Evolutionary conservation across 352 stramenopile genomes (phyloP).

Genomic region (Pythium rhizo-oryzae): DNA sequence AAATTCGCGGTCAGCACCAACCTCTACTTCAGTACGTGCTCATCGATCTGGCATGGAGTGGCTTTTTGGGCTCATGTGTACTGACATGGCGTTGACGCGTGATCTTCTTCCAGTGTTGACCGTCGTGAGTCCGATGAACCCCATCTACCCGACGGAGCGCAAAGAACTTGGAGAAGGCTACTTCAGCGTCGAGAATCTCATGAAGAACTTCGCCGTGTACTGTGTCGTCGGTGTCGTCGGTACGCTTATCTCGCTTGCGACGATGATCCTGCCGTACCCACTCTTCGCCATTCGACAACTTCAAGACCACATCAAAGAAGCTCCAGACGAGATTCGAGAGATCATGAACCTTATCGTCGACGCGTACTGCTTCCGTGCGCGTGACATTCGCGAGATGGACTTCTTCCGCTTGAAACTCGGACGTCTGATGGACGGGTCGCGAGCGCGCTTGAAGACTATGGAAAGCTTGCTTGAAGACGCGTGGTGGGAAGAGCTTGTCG

Average conservation of each 20-base stretch:
- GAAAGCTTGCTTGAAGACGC: constrained; percentile 54
- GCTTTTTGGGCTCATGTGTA: background rate
- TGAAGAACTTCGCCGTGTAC: constrained; percentile 74
- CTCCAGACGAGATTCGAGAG: constrained; percentile 63
- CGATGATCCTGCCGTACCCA: constrained; percentile 62
- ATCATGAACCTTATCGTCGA: constrained; percentile 83
- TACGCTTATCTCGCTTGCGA: constrained; percentile 63
- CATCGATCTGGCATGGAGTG: no score
- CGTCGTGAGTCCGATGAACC: constrained; percentile 71
- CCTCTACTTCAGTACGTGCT: constrained; percentile 66
- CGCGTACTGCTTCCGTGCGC: constrained; percentile 76
- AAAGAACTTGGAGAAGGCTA: constrained; percentile 53
- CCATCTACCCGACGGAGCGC: constrained; percentile 40
- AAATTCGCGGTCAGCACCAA: constrained; percentile 81
- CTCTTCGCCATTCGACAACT: constrained; percentile 72
- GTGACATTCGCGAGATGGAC: constrained; percentile 76
- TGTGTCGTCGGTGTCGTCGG: constrained; percentile 59
- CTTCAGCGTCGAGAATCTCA: constrained; percentile 56
- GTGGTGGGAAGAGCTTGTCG: constrained; percentile 83
- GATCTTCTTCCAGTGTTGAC: constrained; percentile 43
- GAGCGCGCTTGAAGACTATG: constrained; percentile 49
- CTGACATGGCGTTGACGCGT: background rate
- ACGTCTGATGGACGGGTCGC: constrained; percentile 38
- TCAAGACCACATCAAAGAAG: constrained; percentile 44
- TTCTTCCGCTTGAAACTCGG: constrained; percentile 65